These are phyloP conservation scores for Gaertneriomyces semiglobifer DNA, from an alignment of 192 early-diverging fungal genomes.

Conservation along the genomic window DNA sequence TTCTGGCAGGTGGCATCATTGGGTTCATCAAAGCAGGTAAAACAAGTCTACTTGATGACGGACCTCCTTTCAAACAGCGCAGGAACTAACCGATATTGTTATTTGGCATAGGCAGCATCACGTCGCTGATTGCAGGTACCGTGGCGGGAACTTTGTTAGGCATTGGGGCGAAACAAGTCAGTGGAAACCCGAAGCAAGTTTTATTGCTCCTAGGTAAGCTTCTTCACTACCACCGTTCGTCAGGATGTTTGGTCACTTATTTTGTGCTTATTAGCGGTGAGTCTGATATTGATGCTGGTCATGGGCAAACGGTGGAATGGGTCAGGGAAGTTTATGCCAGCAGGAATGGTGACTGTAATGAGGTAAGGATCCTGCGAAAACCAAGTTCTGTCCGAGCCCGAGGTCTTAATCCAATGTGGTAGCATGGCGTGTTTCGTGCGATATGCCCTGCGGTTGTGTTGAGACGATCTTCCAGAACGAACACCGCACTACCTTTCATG, in stretches of 20 bases:
- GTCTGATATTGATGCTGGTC: conserved; percentile 13
- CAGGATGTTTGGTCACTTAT: not conserved
- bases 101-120: conserved; percentile 6
- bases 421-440: no score
- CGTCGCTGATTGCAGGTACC: conserved; percentile 19
- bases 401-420: no score
- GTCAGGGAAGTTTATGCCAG: conserved; percentile 26
- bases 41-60: no score
- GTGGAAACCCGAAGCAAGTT: conserved; percentile 11
- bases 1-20: conserved; percentile 23
- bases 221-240: not conserved
- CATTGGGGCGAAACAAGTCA: conserved; percentile 22
- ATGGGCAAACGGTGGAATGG: conserved; percentile 21
- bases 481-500: no score
- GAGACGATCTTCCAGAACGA: no score
- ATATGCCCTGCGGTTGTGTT: no score
- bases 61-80: not conserved
- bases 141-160: conserved; percentile 15
- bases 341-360: conserved; percentile 17
- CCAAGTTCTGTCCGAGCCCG: no score
- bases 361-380: not conserved
- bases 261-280: conserved; percentile 4
- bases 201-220: conserved; percentile 17
- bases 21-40: conserved; percentile 29
- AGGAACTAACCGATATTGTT: not conserved